Conservation (phyloP, 768 basidiomycete genomes). For the Podaxis sp. region DNA sequence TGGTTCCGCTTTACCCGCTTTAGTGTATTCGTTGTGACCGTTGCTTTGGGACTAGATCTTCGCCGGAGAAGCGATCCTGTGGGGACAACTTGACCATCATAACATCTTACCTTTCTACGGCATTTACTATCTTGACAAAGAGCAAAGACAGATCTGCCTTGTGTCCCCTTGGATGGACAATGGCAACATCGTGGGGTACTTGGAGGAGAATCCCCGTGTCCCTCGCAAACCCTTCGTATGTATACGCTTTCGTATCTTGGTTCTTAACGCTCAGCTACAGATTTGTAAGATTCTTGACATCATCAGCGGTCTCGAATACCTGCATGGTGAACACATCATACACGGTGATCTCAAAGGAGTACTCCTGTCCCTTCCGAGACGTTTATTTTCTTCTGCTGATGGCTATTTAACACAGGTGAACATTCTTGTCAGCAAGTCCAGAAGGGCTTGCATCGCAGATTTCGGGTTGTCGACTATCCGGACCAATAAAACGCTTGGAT, state of each 20-base stretch:
- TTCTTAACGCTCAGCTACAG: background rate
- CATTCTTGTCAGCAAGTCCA: constrained; percentile 14
- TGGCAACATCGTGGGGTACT: constrained; percentile 13
- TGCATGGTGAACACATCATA: constrained; percentile 17
- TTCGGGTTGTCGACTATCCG: constrained; percentile 17
- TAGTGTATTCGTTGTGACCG: no score
- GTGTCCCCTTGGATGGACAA: constrained; percentile 19
- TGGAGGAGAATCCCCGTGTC: background rate
- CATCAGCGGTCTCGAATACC: constrained; percentile 14
- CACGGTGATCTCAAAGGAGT: constrained; percentile 22
- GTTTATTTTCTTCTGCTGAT: no score
- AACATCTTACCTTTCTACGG: constrained; percentile 14
- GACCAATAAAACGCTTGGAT: constrained; percentile 13
- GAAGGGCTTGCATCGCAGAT: constrained; percentile 18
- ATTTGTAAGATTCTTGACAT: constrained; percentile 16
- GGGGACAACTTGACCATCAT: constrained; percentile 12
- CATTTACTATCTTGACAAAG: constrained; percentile 3
- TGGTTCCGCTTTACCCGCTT: constrained; percentile 21
- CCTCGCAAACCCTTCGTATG: constrained; percentile 5
- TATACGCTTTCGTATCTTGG: background rate
- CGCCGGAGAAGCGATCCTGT: constrained; percentile 9
- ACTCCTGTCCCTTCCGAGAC: background rate
- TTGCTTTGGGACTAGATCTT: background rate
- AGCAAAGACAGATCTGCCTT: constrained; percentile 5
- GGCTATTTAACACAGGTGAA: constrained; percentile 10